Percentiles rank a stretch among this genome's conserved stretches.
phyloP scores from a whole-genome alignment of 2,329 filamentous ascomycete species.

The Phialophora chinensis region DNA sequence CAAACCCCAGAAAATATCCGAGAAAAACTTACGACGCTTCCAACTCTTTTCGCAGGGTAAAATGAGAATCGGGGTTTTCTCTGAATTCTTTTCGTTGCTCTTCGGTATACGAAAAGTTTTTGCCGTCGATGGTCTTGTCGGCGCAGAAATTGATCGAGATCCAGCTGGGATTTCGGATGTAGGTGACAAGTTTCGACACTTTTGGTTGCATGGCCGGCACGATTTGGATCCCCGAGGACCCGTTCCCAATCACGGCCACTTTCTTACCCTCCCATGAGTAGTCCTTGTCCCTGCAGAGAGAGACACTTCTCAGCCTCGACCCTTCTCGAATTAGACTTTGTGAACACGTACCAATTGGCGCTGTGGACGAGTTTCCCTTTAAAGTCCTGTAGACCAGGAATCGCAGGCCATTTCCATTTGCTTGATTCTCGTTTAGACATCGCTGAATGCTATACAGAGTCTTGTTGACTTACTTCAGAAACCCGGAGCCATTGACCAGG shows the following conservation, averaged over 20 bases:
- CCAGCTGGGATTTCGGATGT: constrained; percentile 31
- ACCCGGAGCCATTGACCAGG: constrained; percentile 40
- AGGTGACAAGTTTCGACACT: constrained; percentile 39
- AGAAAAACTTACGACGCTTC: constrained; percentile 32
- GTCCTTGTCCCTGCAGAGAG: constrained; percentile 50
- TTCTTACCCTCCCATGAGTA: constrained; percentile 52
- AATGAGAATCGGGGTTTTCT: constrained; percentile 33
- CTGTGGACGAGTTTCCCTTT: constrained; percentile 45
- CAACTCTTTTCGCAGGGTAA: constrained; percentile 45
- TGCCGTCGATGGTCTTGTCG: constrained; percentile 26
- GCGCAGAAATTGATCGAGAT: constrained; percentile 32
- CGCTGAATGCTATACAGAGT: constrained; percentile 10
- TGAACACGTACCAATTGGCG: constrained; percentile 44
- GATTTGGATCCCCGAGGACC: constrained; percentile 38
- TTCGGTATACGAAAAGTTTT: constrained; percentile 32
- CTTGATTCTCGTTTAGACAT: constrained; percentile 56
- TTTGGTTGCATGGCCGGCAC: constrained; percentile 46
- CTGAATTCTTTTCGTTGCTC: constrained; percentile 26
- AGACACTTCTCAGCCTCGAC: constrained; percentile 27
- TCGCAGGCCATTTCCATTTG: constrained; percentile 43
- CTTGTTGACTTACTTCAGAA: constrained; percentile 35
- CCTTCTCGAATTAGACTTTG: constrained; percentile 40
- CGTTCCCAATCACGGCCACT: constrained; percentile 41
- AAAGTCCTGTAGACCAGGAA: constrained; percentile 46
- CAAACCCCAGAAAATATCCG: constrained; percentile 33